A percentile compares a stretch with the other conserved stretches of the same genome.
These are phyloP conservation scores for Raffaelea ambrosiae DNA, from an alignment of 2,329 filamentous ascomycete genomes.

Conservation along the genomic window DNA sequence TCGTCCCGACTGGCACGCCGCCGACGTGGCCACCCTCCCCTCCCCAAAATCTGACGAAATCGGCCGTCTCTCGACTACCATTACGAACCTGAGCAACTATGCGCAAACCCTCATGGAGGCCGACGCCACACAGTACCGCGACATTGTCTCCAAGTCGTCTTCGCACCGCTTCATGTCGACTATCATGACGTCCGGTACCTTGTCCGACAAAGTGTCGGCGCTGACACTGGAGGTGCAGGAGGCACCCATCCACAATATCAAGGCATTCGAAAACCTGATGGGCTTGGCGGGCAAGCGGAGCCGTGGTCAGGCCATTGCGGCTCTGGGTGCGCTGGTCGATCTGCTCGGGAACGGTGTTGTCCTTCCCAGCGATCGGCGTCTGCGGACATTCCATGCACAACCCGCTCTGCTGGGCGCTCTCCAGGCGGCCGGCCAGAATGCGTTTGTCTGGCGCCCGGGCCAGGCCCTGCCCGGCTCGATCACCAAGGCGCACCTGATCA, in stretches of 20 bases:
- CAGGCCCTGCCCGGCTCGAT: conserved; percentile 66
- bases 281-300: conserved; percentile 85
- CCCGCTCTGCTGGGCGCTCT: conserved; percentile 65
- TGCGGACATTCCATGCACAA: conserved; percentile 72
- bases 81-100: conserved; percentile 54
- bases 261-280: conserved; percentile 79
- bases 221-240: conserved; percentile 92
- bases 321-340: conserved; percentile 90
- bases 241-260: conserved; percentile 86
- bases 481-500: conserved; percentile 68
- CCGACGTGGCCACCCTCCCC: conserved; percentile 34
- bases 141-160: conserved; percentile 68
- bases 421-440: conserved; percentile 41
- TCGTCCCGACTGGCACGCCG: conserved; percentile 48
- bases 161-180: conserved; percentile 94
- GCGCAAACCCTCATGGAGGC: conserved; percentile 66
- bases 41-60: conserved; percentile 35
- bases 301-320: conserved; percentile 83
- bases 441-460: conserved; percentile 54
- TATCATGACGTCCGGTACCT: conserved; percentile 92
- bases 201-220: conserved; percentile 94
- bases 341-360: conserved; percentile 82
- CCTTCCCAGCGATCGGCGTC: conserved; percentile 71
- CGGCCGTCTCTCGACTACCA: conserved; percentile 31
- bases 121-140: conserved; percentile 68